These are phyloP conservation scores for Schizosaccharomyces japonicus DNA, from an alignment of 805 yeast genomes.

Conservation along the genomic window DNA sequence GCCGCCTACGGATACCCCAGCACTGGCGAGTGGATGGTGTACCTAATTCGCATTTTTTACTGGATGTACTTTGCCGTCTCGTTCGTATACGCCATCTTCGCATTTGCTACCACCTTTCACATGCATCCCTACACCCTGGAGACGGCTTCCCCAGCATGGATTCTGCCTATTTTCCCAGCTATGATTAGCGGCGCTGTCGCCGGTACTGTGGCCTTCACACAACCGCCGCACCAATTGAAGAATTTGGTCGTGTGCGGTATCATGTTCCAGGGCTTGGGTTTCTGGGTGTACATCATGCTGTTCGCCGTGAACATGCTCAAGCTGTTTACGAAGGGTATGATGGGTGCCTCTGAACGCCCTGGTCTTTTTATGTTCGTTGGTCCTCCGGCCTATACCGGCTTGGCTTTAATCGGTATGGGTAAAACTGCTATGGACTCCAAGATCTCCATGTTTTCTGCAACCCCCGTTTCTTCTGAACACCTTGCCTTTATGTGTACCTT, in stretches of 20 bases:
- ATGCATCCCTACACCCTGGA: neutral
- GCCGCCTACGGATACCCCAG: neutral
- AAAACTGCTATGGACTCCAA: neutral
- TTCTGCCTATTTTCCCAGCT: slow-evolving; percentile 3
- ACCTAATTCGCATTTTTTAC: neutral
- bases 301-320: neutral
- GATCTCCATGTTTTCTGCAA: neutral
- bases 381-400: slow-evolving; percentile 2
- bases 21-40: slow-evolving; percentile 2
- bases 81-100: neutral
- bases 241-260: slow-evolving; percentile 1
- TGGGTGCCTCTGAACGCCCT: neutral
- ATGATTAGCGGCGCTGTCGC: slow-evolving; percentile 2
- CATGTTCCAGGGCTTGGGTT: slow-evolving; percentile 3
- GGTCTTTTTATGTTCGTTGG: slow-evolving; percentile 1
- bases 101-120: neutral
- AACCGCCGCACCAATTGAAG: neutral
- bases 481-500: neutral
- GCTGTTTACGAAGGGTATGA: neutral
- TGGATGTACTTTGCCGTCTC: slow-evolving; percentile 1
- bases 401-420: neutral
- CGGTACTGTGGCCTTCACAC: neutral
- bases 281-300: neutral
- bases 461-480: neutral
- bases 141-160: neutral